Conservation (phyloP, 129 eudicot species). For the Helichrysum umbraculigerum region DNA sequence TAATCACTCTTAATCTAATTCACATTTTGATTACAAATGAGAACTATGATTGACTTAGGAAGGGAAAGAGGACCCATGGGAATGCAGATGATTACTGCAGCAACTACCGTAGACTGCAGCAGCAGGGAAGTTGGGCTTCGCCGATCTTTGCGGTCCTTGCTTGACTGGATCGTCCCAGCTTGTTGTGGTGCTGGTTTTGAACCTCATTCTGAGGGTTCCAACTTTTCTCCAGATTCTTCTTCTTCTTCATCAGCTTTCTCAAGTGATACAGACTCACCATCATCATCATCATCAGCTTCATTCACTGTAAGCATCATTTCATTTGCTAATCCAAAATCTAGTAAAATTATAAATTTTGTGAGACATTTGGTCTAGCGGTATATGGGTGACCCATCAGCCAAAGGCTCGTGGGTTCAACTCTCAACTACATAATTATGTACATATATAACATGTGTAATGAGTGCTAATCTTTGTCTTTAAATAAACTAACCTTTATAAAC, state of each 20-base stretch:
- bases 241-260: slow-evolving; percentile 32
- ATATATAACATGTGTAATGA: not conserved
- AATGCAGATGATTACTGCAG: slow-evolving; percentile 35
- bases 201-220: slow-evolving; percentile 14
- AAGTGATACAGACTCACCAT: slow-evolving; percentile 36
- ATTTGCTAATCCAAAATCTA: not conserved
- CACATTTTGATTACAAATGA: slow-evolving; percentile 24
- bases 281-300: slow-evolving; percentile 17
- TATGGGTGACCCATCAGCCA: not conserved
- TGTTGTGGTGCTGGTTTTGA: slow-evolving; percentile 43
- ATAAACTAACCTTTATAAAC: not conserved
- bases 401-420: too few relatives aligned
- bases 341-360: not conserved
- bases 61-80: slow-evolving; percentile 44
- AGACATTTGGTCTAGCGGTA: too few relatives aligned
- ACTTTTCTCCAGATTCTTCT: slow-evolving; percentile 27
- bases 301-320: slow-evolving; percentile 23
- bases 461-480: too few relatives aligned
- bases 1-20: not conserved
- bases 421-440: too few relatives aligned
- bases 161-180: slow-evolving; percentile 34
- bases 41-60: slow-evolving; percentile 47
- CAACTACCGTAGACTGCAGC: slow-evolving; percentile 40
- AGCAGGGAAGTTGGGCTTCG: slow-evolving; percentile 41
- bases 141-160: slow-evolving; percentile 32